These are phyloP conservation scores for Plasmodium coatneyi DNA, from an alignment of 169 alveolate species.

Conservation along the genomic window DNA sequence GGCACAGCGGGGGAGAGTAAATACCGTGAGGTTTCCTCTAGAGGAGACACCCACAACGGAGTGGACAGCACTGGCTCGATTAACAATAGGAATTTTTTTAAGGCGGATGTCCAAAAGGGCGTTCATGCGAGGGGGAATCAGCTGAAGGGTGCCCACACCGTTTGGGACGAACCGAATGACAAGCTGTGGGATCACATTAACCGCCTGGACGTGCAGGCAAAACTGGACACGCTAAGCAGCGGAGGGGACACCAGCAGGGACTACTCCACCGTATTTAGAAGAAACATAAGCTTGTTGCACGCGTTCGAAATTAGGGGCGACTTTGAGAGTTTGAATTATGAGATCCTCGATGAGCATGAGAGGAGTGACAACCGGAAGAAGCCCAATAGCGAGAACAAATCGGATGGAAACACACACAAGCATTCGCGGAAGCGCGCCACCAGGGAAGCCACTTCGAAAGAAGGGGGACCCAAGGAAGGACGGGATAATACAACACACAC, in stretches of 20 bases:
- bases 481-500: background rate
- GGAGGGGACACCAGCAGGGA: background rate
- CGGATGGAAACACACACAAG: background rate
- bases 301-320: slow-evolving; percentile 5
- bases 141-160: background rate
- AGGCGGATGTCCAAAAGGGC: background rate
- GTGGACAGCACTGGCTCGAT: background rate
- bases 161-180: background rate
- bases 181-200: slow-evolving; percentile 11
- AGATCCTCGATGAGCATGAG: background rate
- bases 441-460: background rate
- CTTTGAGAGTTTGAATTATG: slow-evolving; percentile 5
- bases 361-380: background rate
- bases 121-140: background rate
- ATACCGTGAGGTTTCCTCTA: background rate
- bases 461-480: background rate
- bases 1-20: background rate
- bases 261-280: background rate
- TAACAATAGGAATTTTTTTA: background rate
- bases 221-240: background rate
- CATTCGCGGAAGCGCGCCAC: background rate
- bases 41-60: background rate
- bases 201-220: background rate
- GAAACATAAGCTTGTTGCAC: slow-evolving; percentile 15
- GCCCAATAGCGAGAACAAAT: background rate